Base-by-base conservation (phyloP, 2,329 filamentous ascomycete genomes). In the Exophiala bonariae region DNA sequence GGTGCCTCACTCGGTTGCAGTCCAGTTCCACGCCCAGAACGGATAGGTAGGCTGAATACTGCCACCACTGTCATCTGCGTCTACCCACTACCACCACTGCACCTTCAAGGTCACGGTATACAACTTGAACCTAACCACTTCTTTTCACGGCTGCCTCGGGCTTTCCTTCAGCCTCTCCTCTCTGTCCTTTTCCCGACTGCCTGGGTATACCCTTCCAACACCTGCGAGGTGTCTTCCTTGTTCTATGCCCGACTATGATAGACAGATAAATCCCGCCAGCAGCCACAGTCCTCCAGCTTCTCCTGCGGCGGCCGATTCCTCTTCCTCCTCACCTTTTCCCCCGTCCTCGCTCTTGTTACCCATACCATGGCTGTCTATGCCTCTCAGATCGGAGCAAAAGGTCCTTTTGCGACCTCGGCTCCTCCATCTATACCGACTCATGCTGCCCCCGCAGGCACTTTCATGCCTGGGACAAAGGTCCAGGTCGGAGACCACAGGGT, bases 401-500 rank as follows among this genome's bases (percentile, higher is more conserved):
- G 52, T 4, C 49, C 56, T 20, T 57, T 57, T 41, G 39, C 48
- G 9, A 52, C 34, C 40, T 39, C 31, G 18, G 47, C 52, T 31
- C 53, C 70, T 40, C 63, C 65, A 44, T 60, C 63, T 43, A 57
- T 66, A 32, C 55, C 56, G 34, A 44, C 47, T 16, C 49, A 52
- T 18, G 52, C 54, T 41, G 66, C 66, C 33, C 75, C 87, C n/a
- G 81, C 83, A 44, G 93, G 93, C 58, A 97, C 92, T 50, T 97
- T 99, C 67, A 74, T 86, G 42, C 85, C 93, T 5, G 92, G 92
- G 34, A 99, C 93, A 55, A 96, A 97, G 77, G 95, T 99, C 62
- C 91, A 96, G 66, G 89, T 96, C 47, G 93, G 93, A 65, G 82
- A 80, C 66, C 93, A 99, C 68, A 85, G 90, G 56, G 91, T 97